A percentile compares a stretch with the other conserved stretches of the same genome.
phyloP scores from a whole-genome alignment of 495 filamentous ascomycete species.

The Talaromyces borbonicus region DNA sequence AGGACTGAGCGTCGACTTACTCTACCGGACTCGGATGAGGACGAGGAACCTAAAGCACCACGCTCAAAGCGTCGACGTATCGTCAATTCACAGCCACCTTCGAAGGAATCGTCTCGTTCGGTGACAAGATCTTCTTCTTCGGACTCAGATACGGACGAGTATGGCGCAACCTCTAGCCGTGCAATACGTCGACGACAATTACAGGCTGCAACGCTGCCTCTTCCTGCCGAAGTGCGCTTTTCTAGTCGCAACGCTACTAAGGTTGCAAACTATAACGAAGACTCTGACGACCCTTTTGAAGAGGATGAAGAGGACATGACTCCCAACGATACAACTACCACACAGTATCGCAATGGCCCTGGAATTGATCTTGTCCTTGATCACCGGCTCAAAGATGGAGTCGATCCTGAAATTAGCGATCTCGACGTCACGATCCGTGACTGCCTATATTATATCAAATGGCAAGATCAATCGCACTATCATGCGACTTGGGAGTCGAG shows the following conservation, averaged over 20 bases:
- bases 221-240: conserved; percentile 72
- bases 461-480: conserved; percentile 88
- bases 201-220: conserved; percentile 49
- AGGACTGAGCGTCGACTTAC: conserved; percentile 46
- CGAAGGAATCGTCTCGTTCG: conserved; percentile 35
- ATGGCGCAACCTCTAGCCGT: conserved; percentile 62
- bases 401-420: conserved; percentile 36
- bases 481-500: conserved; percentile 91
- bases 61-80: conserved; percentile 33
- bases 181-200: conserved; percentile 51
- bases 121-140: conserved; percentile 33
- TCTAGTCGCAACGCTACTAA: conserved; percentile 79
- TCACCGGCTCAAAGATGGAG: conserved; percentile 65
- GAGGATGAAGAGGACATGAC: conserved; percentile 56
- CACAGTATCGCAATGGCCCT: conserved; percentile 48
- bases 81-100: conserved; percentile 27
- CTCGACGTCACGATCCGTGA: conserved; percentile 59
- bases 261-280: conserved; percentile 81
- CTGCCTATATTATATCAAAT: conserved; percentile 95
- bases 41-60: conserved; percentile 35
- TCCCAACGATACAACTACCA: conserved; percentile 30
- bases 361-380: conserved; percentile 87
- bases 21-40: conserved; percentile 64
- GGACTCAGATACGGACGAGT: conserved; percentile 50
- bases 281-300: conserved; percentile 65